These are phyloP conservation scores for Kluyveromyces nonfermentans DNA, from an alignment of 805 yeast species.

Conservation along the genomic window DNA sequence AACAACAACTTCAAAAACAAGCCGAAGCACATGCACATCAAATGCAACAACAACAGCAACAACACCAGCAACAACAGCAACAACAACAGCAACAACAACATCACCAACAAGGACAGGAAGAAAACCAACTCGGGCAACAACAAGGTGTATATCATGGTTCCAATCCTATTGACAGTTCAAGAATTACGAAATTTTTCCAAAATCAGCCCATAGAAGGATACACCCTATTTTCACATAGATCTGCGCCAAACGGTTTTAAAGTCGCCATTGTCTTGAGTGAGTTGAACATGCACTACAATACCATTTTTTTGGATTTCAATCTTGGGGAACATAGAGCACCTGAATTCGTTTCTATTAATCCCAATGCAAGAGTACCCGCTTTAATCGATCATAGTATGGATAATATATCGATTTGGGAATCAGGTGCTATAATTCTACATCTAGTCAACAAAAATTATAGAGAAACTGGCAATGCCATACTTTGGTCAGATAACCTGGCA, in stretches of 20 bases:
- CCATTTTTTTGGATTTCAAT: constrained; percentile 79
- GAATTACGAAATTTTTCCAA: constrained; percentile 63
- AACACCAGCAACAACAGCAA: constrained; percentile 11
- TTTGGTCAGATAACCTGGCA: constrained; percentile 65
- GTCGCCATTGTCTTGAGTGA: constrained; percentile 87
- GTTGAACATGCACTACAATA: constrained; percentile 66
- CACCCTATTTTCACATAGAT: constrained; percentile 73
- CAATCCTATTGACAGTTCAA: constrained; percentile 36
- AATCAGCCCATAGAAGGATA: constrained; percentile 75
- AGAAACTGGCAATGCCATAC: constrained; percentile 56
- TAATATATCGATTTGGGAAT: constrained; percentile 84
- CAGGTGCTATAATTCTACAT: constrained; percentile 84
- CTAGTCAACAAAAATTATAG: constrained; percentile 58
- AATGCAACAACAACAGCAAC: constrained; percentile 7
- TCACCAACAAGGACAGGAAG: constrained; percentile 14
- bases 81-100: constrained; percentile 14
- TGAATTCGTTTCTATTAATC: constrained; percentile 86
- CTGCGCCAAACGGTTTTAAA: constrained; percentile 94
- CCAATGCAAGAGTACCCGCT: constrained; percentile 94
- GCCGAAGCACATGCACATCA: constrained; percentile 5
- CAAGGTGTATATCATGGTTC: constrained; percentile 7
- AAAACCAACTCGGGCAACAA: constrained; percentile 17
- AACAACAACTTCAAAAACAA: constrained; percentile 16
- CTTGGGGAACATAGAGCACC: constrained; percentile 90
- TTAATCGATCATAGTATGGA: constrained; percentile 79